Conservation (phyloP, 1,139 yeast genomes). For the Yamadazyma buinensis region DNA sequence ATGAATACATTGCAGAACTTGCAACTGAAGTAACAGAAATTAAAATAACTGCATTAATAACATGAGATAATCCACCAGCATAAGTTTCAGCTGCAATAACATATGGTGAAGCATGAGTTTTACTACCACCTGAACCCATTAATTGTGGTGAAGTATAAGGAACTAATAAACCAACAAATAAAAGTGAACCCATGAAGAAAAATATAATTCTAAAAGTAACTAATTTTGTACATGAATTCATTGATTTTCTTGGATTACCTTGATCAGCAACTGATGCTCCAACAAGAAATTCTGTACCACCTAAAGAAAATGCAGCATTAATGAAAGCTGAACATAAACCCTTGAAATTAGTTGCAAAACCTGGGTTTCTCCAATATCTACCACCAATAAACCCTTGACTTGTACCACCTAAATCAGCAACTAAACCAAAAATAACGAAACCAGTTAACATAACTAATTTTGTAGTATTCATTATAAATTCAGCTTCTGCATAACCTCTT, state of each 20-base stretch:
- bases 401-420: constrained; percentile 40
- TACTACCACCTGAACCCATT: constrained; percentile 35
- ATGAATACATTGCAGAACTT: constrained; percentile 41
- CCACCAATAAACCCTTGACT: constrained; percentile 43
- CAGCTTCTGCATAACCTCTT: constrained; percentile 44
- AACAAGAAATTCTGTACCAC: constrained; percentile 40
- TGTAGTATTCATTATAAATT: constrained; percentile 33
- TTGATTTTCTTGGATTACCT: constrained; percentile 36
- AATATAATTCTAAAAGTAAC: constrained; percentile 36
- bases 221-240: constrained; percentile 41
- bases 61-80: constrained; percentile 34
- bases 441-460: constrained; percentile 38
- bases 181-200: constrained; percentile 39
- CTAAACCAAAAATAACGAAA: constrained; percentile 37
- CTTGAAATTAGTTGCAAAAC: constrained; percentile 34
- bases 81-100: constrained; percentile 43
- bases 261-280: constrained; percentile 42
- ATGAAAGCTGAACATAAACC: constrained; percentile 39
- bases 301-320: constrained; percentile 36
- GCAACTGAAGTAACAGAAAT: constrained; percentile 46
- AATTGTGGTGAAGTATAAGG: constrained; percentile 36
- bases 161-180: constrained; percentile 41
- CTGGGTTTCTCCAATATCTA: constrained; percentile 43
- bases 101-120: constrained; percentile 41
- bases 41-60: constrained; percentile 42